Percentiles rank a stretch among this genome's conserved stretches.
These are phyloP conservation scores for Amphicarpaea edgeworthii DNA, from an alignment of 306 rosid species.

Conservation along the genomic window DNA sequence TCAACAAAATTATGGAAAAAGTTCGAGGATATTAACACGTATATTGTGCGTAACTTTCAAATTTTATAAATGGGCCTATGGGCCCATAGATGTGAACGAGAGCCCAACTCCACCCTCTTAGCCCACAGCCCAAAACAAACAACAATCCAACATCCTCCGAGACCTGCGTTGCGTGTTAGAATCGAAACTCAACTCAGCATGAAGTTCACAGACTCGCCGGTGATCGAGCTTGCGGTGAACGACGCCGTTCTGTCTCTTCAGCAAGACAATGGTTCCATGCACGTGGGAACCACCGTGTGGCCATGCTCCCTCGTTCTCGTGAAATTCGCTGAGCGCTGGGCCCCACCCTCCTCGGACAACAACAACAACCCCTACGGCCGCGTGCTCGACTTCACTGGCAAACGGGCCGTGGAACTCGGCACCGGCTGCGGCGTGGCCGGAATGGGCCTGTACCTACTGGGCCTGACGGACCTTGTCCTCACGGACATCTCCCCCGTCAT, in stretches of 20 bases:
- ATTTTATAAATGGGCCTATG: background rate
- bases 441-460: conserved; percentile 86
- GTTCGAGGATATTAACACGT: too few relatives aligned
- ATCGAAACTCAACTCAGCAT: conserved; percentile 31
- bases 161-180: background rate
- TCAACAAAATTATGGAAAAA: background rate
- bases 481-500: conserved; percentile 88
- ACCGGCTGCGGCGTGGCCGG: conserved; percentile 89
- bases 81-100: background rate
- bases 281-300: conserved; percentile 96
- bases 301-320: conserved; percentile 94
- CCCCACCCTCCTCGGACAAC: conserved; percentile 48
- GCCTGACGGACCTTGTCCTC: conserved; percentile 77
- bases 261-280: conserved; percentile 90
- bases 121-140: conserved; percentile 19
- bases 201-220: conserved; percentile 95
- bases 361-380: conserved; percentile 64
- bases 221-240: conserved; percentile 76
- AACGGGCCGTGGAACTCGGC: conserved; percentile 89
- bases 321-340: conserved; percentile 90
- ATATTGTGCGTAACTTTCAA: background rate
- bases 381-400: conserved; percentile 68
- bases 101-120: background rate
- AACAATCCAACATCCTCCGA: background rate
- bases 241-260: conserved; percentile 67